Percentiles rank a stretch among this genome's conserved stretches.
Evolutionary conservation across 768 basidiomycete species (phyloP).

Genomic region (Kwoniella europaea): DNA sequence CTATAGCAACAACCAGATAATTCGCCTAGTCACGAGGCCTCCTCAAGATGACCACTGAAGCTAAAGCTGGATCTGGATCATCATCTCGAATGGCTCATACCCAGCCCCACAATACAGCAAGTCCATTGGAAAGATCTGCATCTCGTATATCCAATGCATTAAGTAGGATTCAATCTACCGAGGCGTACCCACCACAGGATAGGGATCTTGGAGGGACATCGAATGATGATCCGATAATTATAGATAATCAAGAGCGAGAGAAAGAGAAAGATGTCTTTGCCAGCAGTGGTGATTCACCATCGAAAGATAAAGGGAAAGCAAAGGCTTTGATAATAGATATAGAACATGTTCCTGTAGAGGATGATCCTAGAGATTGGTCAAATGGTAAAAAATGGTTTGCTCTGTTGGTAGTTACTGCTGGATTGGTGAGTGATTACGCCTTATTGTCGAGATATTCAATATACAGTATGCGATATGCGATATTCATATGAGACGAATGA

Average conservation of each 20-base stretch:
- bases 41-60: too few species aligned
- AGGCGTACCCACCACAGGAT: conserved; percentile 23
- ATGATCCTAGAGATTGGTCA: conserved; percentile 59
- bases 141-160: conserved; percentile 21
- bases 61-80: too few species aligned
- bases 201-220: not conserved
- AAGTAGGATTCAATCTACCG: conserved; percentile 19
- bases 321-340: conserved; percentile 50
- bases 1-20: not conserved
- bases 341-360: conserved; percentile 59
- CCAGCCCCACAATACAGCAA: not conserved
- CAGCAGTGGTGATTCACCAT: not conserved
- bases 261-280: conserved; percentile 1
- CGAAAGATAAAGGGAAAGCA: not conserved
- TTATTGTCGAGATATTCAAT: not conserved
- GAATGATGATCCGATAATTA: too few species aligned
- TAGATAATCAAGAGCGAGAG: not conserved
- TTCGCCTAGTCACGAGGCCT: too few species aligned
- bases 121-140: conserved; percentile 13
- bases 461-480: too few species aligned
- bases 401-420: conserved; percentile 40
- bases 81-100: too few species aligned
- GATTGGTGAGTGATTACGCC: conserved; percentile 33
- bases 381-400: conserved; percentile 53
- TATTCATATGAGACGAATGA: not conserved